Base-by-base conservation (phyloP, 768 basidiomycete genomes). In the Suillus fuscotomentosus region DNA sequence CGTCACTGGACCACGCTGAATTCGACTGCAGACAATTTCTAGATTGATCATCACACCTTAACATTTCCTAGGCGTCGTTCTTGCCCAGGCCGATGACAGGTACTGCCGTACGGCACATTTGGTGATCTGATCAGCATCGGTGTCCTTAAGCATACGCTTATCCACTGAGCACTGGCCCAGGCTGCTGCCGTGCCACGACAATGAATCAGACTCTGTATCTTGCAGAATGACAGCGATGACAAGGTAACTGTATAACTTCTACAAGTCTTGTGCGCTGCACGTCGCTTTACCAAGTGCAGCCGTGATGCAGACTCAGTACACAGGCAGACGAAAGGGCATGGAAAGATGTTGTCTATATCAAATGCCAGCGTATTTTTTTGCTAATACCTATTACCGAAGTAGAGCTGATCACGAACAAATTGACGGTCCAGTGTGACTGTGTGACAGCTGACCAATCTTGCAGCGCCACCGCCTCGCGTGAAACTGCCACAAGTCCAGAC, bases 221-320 rank as follows among this genome's bases (percentile, higher is more conserved):
- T 70, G 62, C 70, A 69, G 60, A 66, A 56, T 4, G 57, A 56
- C 56, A 15, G 36, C 15, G 62, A 63, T 20, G 69, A 68, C 65
- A 70, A 70, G 60, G 42, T 31, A 31, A 31, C 31, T 31, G 31
- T 31, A 31, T 31, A 31, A 31, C 5, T 31, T 42, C 42, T 42
- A 42, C 62, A 24, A 62, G 27, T 50, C 53, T 38, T 64, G 63
- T 54, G 54, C 42, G n/a, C n/a, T n/a, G 45, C 10, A n/a, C 17
- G 17, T 42, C 14, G 39, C 15, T 14, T 41, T 41, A 41, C 39
- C 14, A 5, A 6, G 41, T 42, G 15, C 41, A 17, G 17, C 31
- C 31, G 31, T 31, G 42, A 17, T 7, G 42, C 42, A 42, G 42
- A 42, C 41, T 42, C 7, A 4, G 5, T 17, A 42, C 13, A 17